Evolutionary conservation across 2,329 filamentous ascomycete genomes (phyloP), one percentile per base, ranked within the genome.

Genomic region (Cordyceps militaris): DNA sequence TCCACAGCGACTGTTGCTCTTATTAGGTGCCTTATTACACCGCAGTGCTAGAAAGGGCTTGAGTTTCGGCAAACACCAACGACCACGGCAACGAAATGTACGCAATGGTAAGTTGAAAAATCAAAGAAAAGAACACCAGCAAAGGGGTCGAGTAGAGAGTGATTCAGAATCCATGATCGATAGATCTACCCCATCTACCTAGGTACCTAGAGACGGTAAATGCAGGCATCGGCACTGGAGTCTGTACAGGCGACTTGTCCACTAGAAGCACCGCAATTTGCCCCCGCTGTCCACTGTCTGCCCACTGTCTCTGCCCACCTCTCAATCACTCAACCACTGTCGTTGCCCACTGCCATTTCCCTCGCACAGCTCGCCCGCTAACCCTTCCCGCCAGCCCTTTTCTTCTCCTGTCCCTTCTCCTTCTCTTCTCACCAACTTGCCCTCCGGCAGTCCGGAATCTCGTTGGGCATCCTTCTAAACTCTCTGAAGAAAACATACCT

Each of bases 361-460:
- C 11, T 5, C 28, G 6, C 34, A 38, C 34, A 10, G 38, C n/a
- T 42, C 38, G 38, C n/a, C 38, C 38, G n/a, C 38, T 42, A 42
- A 42, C 26, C 44, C 8, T 42, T 8, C 38, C 8, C 38, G 21
- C 14, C 16, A 42, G 3, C n/a, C 19, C n/a, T 19, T 42, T 42
- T 42, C 19, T 56, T 49, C 38, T 26, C 21, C 43, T 48, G 40
- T 49, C 24, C 54, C 34, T 46, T 43, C 24, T 49, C 43, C 38
- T 48, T 40, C 46, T 40, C 40, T 46, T 38, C 47, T 58, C 56
- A 58, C 56, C 56, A 58, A 51, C 47, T 53, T 28, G 55, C 55
- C 48, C 55, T 57, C 47, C 47, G 54, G 54, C 54, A 56, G 36
- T 42, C 54, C 46, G 54, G 54, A 56, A 32, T 56, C 44, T 56